These are phyloP conservation scores for Trypanosoma lewisi DNA, from an alignment of 208 protist genomes.

Conservation along the genomic window DNA sequence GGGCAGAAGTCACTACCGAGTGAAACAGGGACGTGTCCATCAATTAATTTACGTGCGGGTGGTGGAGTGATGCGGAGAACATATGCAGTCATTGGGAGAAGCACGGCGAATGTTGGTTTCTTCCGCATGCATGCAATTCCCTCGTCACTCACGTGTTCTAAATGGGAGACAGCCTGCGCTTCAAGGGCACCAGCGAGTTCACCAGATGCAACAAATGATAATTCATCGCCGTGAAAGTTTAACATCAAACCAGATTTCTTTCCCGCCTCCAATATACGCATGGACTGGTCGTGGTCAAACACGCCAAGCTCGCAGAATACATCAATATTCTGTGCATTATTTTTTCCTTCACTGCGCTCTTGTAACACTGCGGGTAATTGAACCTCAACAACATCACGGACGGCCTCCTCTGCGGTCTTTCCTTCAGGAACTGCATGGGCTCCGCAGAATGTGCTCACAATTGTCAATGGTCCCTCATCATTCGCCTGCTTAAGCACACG, in stretches of 20 bases:
- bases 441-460: conserved; percentile 72
- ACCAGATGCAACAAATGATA: conserved; percentile 49
- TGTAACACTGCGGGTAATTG: conserved; percentile 57
- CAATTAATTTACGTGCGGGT: conserved; percentile 73
- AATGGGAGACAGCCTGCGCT: conserved; percentile 62
- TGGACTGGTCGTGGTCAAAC: conserved; percentile 48
- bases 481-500: conserved; percentile 54
- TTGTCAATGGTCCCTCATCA: conserved; percentile 34
- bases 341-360: conserved; percentile 27
- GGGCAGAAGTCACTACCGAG: conserved; percentile 86
- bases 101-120: conserved; percentile 50
- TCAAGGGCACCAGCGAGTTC: conserved; percentile 65
- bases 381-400: conserved; percentile 52
- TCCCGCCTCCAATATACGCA: conserved; percentile 63
- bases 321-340: conserved; percentile 59
- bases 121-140: conserved; percentile 72
- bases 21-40: conserved; percentile 57
- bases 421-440: conserved; percentile 74
- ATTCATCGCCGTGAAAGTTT: conserved; percentile 88
- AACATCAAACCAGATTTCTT: conserved; percentile 41
- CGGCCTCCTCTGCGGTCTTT: conserved; percentile 37
- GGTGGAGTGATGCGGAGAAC: conserved; percentile 67
- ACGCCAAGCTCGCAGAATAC: conserved; percentile 81
- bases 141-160: conserved; percentile 62
- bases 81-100: conserved; percentile 85